Percentiles rank a stretch among this genome's conserved stretches.
These are phyloP conservation scores for Kodamaea sp. DNA, from an alignment of 1,139 yeast species.

Conservation along the genomic window DNA sequence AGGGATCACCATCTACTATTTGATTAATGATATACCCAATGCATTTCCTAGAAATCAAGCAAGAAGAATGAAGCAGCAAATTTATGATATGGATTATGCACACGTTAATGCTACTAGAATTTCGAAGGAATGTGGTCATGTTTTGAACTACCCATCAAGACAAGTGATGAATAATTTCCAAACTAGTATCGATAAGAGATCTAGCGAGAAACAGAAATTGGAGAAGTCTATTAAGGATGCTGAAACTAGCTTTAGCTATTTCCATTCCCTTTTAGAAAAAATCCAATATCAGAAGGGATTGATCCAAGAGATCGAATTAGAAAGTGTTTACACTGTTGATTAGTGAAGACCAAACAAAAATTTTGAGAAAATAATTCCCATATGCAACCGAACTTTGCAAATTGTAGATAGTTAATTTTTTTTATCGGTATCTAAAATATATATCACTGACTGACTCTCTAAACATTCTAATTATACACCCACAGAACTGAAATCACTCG, in stretches of 20 bases:
- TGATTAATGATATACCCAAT: constrained; percentile 77
- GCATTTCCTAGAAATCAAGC: constrained; percentile 87
- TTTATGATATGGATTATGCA: constrained; percentile 68
- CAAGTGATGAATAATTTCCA: constrained; percentile 81
- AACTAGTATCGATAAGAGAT: constrained; percentile 59
- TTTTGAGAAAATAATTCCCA: no score
- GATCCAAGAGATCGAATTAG: constrained; percentile 53
- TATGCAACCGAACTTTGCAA: no score
- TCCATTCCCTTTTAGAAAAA: constrained; percentile 49
- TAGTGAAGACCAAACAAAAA: constrained; percentile 12
- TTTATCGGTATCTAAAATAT: no score
- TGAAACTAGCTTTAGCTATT: constrained; percentile 57
- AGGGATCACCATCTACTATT: constrained; percentile 59
- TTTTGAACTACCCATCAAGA: constrained; percentile 74
- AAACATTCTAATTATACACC: background rate
- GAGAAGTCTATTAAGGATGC: constrained; percentile 56
- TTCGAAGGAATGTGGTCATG: constrained; percentile 77
- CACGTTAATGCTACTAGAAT: constrained; percentile 76
- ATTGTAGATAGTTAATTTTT: no score
- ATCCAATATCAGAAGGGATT: constrained; percentile 44
- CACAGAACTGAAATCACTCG: background rate
- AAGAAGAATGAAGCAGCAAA: constrained; percentile 58
- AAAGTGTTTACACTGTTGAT: constrained; percentile 45
- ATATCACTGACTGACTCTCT: no score
- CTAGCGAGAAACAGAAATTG: constrained; percentile 55